Base-by-base conservation (phyloP, 2,329 filamentous ascomycete genomes). In the Aspergillus sp. region DNA sequence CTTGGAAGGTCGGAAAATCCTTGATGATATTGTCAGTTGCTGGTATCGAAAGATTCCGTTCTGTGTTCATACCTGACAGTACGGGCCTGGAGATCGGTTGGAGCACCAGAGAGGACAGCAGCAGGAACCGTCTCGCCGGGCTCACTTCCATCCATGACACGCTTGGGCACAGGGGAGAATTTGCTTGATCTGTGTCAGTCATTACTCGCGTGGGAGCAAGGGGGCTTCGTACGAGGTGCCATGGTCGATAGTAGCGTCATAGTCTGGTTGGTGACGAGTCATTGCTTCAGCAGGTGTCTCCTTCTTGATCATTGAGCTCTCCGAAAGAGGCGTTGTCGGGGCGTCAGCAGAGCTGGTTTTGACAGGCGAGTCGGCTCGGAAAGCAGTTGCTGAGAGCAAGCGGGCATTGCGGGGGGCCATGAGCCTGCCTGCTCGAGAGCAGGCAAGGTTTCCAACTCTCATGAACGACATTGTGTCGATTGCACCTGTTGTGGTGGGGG, bases 1-100 rank as follows among this genome's bases (percentile, higher is more conserved):
- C 80, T 99, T 99, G 57, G 90, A 73, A 50, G 92, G 91, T 69
- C 89, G 87, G 82, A 90, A 98, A 77, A 99, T 99, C 71, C 93
- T 98, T 71, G 58, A 37, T 11, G 55, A 49, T 25, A 57, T 17
- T 15, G 56, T 65, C 59, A 64, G 61, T 58, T 40, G 21, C 14
- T 54, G 47, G 35, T 52, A 53, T 54, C 52, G 31, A 17, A 48
- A 17, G 37, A n/a, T 41, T 12, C 19, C 21, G 37, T 49, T 15
- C 52, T 49, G 9, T 25, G 27, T 39, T 52, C 83, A 62, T 87
- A 97, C 93, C 93, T 89, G 69, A 98, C 96, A 67, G 90, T 93
- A 68, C 95, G 87, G 62, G 90, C 93, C 80, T 99, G 93, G 17
- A 99, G 85, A 74, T 99, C 96, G 56, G 93, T 85, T 31, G 95